phyloP scores from a whole-genome alignment of 192 early-diverging fungal genomes.

The Coemansia sp. region DNA sequence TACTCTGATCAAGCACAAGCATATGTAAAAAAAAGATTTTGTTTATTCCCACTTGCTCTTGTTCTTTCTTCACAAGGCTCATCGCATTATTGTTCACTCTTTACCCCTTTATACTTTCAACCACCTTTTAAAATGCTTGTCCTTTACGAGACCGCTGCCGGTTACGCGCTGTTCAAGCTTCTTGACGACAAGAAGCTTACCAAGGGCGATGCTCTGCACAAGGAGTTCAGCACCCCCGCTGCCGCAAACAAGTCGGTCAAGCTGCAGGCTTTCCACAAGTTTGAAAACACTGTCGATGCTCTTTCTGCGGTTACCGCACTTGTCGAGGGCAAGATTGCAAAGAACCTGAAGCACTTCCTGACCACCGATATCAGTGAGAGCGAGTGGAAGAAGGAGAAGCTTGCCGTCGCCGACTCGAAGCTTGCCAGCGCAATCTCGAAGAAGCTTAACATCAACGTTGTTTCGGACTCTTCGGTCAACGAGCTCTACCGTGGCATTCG shows the following conservation, averaged over 20 bases:
- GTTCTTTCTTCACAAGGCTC: not conserved
- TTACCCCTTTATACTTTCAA: not conserved
- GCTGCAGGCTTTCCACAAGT: slow-evolving; percentile 94
- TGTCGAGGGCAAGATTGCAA: slow-evolving; percentile 94
- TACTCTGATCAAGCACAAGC: not conserved
- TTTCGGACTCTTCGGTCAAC: slow-evolving; percentile 78
- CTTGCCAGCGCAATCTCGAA: slow-evolving; percentile 81
- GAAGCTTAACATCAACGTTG: slow-evolving; percentile 81
- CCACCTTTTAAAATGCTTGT: slow-evolving; percentile 71
- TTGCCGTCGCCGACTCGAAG: slow-evolving; percentile 92
- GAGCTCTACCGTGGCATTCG: slow-evolving; percentile 97
- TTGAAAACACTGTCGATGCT: slow-evolving; percentile 98
- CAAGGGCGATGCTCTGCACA: slow-evolving; percentile 82
- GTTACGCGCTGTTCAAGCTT: slow-evolving; percentile 96
- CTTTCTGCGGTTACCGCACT: slow-evolving; percentile 93
- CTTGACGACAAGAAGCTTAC: slow-evolving; percentile 84
- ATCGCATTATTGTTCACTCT: not conserved
- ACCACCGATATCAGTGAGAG: slow-evolving; percentile 76
- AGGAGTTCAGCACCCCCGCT: slow-evolving; percentile 86
- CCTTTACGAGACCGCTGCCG: slow-evolving; percentile 95
- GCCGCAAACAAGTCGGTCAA: slow-evolving; percentile 90
- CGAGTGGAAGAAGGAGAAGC: slow-evolving; percentile 88
- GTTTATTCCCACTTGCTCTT: not conserved
- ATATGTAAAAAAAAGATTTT: not conserved
- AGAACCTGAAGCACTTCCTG: slow-evolving; percentile 93